Percentiles rank a stretch among this genome's conserved stretches.
Conservation (phyloP, 2,329 filamentous ascomycete species). For the Trichoderma sp. region DNA sequence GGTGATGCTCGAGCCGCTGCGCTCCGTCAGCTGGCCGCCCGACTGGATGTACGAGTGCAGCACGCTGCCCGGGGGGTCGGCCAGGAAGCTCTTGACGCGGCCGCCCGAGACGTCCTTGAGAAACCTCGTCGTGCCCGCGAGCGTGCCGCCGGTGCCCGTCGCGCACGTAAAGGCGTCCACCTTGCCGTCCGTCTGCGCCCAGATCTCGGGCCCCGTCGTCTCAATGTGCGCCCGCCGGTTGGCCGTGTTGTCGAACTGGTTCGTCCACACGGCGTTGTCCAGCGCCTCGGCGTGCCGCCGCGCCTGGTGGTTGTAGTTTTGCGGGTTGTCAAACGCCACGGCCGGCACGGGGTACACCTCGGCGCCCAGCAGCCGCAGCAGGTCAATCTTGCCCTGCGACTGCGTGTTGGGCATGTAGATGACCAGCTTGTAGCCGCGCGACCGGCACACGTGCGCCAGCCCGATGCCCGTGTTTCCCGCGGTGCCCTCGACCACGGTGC, state of each 20-base stretch:
- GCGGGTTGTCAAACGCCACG: conserved; percentile 89
- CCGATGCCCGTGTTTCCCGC: conserved; percentile 98
- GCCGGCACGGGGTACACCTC: conserved; percentile 96
- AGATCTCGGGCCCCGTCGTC: conserved; percentile 96
- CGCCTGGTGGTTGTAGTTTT: conserved; percentile 98
- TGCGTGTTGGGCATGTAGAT: conserved; percentile 99
- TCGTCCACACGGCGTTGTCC: conserved; percentile 94
- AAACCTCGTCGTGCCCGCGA: conserved; percentile 86
- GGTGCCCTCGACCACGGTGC: conserved; percentile 95
- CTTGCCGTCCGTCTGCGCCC: conserved; percentile 83
- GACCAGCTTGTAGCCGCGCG: conserved; percentile 88
- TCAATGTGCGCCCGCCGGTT: conserved; percentile 94
- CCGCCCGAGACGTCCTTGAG: conserved; percentile 81
- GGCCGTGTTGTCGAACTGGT: conserved; percentile 97
- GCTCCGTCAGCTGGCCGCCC: conserved; percentile 80
- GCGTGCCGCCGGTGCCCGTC: conserved; percentile 87
- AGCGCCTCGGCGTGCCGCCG: conserved; percentile 81
- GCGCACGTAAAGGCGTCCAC: conserved; percentile 95
- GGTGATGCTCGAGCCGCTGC: conserved; percentile 85
- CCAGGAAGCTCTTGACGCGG: conserved; percentile 81
- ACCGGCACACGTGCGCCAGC: conserved; percentile 92
- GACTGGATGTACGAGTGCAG: conserved; percentile 89
- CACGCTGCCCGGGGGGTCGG: conserved; percentile 91
- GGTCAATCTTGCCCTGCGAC: conserved; percentile 95
- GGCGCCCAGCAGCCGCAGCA: conserved; percentile 85